phyloP scores from a whole-genome alignment of 257 asterid species.

The Vinca minor region DNA sequence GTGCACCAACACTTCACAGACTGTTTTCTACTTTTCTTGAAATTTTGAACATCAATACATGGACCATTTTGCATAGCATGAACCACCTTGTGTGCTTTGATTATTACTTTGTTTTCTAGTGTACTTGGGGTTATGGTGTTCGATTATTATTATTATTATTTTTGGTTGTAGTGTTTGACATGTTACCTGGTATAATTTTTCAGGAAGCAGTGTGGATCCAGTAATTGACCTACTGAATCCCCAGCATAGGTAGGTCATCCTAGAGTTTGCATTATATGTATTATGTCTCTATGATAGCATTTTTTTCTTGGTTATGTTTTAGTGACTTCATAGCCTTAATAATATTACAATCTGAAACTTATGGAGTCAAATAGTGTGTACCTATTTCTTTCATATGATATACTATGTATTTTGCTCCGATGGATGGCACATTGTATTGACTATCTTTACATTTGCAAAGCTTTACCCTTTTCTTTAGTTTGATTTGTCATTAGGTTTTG shows the following conservation, averaged over 20 bases:
- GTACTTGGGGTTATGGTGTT: too few relatives aligned
- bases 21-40: neutral
- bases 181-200: conserved; percentile 1
- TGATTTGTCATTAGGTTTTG: too few relatives aligned
- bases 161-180: conserved; percentile 1
- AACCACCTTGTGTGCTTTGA: neutral
- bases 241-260: conserved; percentile 77
- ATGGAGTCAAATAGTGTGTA: neutral
- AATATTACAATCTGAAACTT: neutral
- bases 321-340: conserved; percentile 1
- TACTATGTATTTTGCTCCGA: neutral
- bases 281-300: neutral
- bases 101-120: neutral
- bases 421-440: neutral
- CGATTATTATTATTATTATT: too few relatives aligned
- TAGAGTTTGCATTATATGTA: conserved; percentile 4
- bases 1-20: neutral
- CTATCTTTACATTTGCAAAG: neutral
- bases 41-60: neutral
- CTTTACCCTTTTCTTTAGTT: neutral
- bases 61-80: neutral
- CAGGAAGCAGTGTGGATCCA: conserved; percentile 64
- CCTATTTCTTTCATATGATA: neutral
- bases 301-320: neutral
- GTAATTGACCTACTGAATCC: conserved; percentile 88